These are phyloP conservation scores for Aspergillus puulaauensis DNA, from an alignment of 2,329 filamentous ascomycete species.

Conservation along the genomic window DNA sequence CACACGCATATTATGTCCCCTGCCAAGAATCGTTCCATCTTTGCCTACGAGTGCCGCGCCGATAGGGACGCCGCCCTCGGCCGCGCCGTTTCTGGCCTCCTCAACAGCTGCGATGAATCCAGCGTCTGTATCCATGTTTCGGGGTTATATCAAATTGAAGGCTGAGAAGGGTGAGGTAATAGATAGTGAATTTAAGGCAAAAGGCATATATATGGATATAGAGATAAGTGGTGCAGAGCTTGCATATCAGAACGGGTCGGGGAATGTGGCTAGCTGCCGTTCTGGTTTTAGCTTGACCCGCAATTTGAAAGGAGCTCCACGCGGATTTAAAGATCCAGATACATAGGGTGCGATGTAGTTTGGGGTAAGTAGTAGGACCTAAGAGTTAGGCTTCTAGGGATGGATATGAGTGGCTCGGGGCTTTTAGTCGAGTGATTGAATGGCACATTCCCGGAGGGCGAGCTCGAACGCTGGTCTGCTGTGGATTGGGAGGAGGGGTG, in stretches of 20 bases:
- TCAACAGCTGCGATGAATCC: slow-evolving; percentile 60
- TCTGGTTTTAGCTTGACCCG: slow-evolving; percentile 16
- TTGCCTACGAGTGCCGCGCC: slow-evolving; percentile 65
- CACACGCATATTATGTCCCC: slow-evolving; percentile 73
- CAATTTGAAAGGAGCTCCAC: slow-evolving; percentile 7
- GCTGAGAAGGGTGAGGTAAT: slow-evolving; percentile 5
- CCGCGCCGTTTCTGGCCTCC: slow-evolving; percentile 55
- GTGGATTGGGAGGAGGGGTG: too few species aligned
- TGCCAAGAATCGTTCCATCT: slow-evolving; percentile 68
- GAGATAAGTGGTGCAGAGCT: not conserved
- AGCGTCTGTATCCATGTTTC: slow-evolving; percentile 40
- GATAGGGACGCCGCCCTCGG: slow-evolving; percentile 60
- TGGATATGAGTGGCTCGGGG: not conserved
- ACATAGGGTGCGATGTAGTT: too few species aligned
- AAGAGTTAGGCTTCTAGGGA: not conserved
- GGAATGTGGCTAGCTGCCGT: slow-evolving; percentile 5
- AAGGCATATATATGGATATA: not conserved
- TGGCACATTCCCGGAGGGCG: not conserved
- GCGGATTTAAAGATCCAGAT: not conserved
- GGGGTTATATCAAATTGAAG: not conserved
- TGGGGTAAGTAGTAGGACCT: not conserved
- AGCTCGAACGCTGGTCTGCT: not conserved
- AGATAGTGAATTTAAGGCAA: not conserved
- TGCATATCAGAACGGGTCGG: not conserved
- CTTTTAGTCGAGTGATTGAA: not conserved